Conservation (phyloP, 1,139 yeast species). For the Magnusiomyces paraingens region DNA sequence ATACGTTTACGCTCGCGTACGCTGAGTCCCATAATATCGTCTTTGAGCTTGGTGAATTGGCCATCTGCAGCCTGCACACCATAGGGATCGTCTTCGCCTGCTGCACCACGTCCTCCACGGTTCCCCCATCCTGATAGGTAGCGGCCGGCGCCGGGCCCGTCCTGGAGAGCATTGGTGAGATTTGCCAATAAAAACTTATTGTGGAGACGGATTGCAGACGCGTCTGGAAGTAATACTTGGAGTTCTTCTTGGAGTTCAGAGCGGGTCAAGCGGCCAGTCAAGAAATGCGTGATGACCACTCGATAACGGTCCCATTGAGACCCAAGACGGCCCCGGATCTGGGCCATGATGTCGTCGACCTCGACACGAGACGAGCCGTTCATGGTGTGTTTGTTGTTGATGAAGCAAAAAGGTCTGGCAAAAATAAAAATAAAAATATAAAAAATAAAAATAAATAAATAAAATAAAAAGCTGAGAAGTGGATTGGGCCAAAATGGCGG, state of each 20-base stretch:
- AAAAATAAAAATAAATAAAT: too few relatives aligned
- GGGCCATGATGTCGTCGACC: constrained; percentile 64
- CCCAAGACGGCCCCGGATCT: constrained; percentile 67
- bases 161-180: constrained; percentile 77
- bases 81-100: constrained; percentile 24
- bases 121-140: constrained; percentile 30
- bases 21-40: constrained; percentile 82
- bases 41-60: constrained; percentile 76
- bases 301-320: constrained; percentile 82
- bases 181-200: constrained; percentile 76
- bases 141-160: constrained; percentile 43
- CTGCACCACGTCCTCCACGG: constrained; percentile 45
- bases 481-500: too few relatives aligned
- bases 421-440: too few relatives aligned
- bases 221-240: constrained; percentile 45
- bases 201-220: constrained; percentile 48
- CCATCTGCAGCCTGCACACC: constrained; percentile 30
- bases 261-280: constrained; percentile 69
- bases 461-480: too few relatives aligned
- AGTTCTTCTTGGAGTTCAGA: constrained; percentile 58
- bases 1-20: constrained; percentile 79
- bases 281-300: constrained; percentile 64
- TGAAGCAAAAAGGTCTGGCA: too few relatives aligned
- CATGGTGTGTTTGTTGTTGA: neutral
- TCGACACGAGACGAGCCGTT: constrained; percentile 45